Base-by-base conservation (phyloP, 1,284 basidiomycete species). In the Earliella scabrosa region DNA sequence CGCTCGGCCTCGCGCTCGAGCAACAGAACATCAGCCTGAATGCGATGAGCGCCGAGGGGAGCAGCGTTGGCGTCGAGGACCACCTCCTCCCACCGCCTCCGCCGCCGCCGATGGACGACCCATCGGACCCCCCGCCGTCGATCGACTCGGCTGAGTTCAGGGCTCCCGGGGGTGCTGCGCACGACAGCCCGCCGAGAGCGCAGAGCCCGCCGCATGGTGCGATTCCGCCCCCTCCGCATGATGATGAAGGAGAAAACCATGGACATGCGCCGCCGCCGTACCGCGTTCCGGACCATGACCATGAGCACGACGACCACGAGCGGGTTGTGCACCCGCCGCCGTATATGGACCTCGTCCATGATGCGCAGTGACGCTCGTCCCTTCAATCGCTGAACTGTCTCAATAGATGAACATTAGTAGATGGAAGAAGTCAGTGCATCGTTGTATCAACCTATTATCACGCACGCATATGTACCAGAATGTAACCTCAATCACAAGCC, bases 51-150 rank as follows among this genome's bases (percentile, higher is more conserved):
- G 45, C 34, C 9, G 49, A 45, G 11, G 59, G 40, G 31, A 43
- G 43, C 23, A 44, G 36, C 16, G 43, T 36, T 77, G 53, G 68
- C 53, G 36, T 51, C 27, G 29, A 45, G 26, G 52, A 58, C 39
- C 48, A 53, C 47, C 39, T 34, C 36, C 35, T 50, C 8, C 60
- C 56, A 14, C 66, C 68, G 0, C 90, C 88, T 0, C 90, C 90
- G 0, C 90, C 89, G 1, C 88, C 90, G 0, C 90, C 86, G n/a
- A 81, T 92, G 76, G 90, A 93, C 65, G 92, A 94, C 71, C 92
- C 92, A 21, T 87, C 87, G 1, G 88, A 92, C 69, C 88, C 88
- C 26, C 92, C 92, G 3, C 91, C 90, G 14, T 87, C 85, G 3
- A 92, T 93, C 67, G 87, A 92, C 70, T 87, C 88, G 10, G 55